These are phyloP conservation scores for Fusarium sp. DNA, from an alignment of 2,329 filamentous ascomycete genomes.

Conservation along the genomic window DNA sequence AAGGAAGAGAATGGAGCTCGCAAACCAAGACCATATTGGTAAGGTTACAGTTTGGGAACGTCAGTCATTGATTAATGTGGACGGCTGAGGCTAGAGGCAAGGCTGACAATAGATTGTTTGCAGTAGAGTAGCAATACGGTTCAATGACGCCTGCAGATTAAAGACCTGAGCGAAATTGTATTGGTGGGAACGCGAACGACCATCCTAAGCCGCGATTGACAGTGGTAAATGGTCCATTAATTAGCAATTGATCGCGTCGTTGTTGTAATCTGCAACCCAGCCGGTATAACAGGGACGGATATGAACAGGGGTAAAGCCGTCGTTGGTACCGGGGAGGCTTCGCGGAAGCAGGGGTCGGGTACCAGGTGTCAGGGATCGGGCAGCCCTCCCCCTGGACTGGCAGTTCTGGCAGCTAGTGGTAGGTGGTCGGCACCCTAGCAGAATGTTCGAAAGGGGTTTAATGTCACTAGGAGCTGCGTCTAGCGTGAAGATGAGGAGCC, in stretches of 20 bases:
- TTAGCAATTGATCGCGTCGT: constrained; percentile 14
- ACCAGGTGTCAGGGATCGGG: constrained; percentile 19
- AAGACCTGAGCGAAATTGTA: constrained; percentile 6
- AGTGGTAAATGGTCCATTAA: constrained; percentile 26
- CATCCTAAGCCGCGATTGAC: constrained; percentile 9
- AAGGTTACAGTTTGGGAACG: background rate
- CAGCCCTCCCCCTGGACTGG: constrained; percentile 16
- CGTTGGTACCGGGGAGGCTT: constrained; percentile 25
- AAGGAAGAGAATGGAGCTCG: background rate
- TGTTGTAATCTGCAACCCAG: constrained; percentile 27
- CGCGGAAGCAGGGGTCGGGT: constrained; percentile 28
- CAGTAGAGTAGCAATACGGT: background rate
- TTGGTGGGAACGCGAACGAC: constrained; percentile 8
- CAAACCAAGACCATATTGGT: constrained; percentile 2
- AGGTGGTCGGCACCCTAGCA: constrained; percentile 26
- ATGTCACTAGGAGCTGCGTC: constrained; percentile 23
- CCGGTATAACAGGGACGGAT: constrained; percentile 29
- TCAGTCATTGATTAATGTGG: background rate
- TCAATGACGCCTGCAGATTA: constrained; percentile 2
- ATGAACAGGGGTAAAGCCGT: constrained; percentile 29
- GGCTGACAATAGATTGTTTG: constrained; percentile 1
- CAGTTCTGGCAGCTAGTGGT: constrained; percentile 25
- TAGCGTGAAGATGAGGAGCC: constrained; percentile 32
- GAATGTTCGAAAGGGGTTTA: constrained; percentile 28
- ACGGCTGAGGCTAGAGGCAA: constrained; percentile 9